These are phyloP conservation scores for Coemansia sp. DNA, from an alignment of 192 early-diverging fungal genomes.

Conservation along the genomic window DNA sequence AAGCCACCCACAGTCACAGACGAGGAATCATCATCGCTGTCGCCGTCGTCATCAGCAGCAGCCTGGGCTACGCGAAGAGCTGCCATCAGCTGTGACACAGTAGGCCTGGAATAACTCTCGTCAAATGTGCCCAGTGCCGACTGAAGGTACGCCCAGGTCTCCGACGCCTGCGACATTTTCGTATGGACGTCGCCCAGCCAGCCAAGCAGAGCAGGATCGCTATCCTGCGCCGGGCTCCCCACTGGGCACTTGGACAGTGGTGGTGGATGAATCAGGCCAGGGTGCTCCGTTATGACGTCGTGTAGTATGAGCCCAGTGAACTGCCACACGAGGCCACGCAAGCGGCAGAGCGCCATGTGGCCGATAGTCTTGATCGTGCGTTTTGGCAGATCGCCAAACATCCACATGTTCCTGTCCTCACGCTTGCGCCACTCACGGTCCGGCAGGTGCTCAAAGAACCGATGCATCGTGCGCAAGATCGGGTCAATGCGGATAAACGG, in stretches of 20 bases:
- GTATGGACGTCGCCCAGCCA: conserved; percentile 29
- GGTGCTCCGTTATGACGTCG: conserved; percentile 30
- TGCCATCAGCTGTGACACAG: conserved; percentile 25
- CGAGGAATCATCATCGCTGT: conserved; percentile 8
- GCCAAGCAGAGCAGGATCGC: conserved; percentile 6
- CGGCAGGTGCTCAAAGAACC: conserved; percentile 78
- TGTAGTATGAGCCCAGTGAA: conserved; percentile 34
- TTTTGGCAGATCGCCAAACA: conserved; percentile 88
- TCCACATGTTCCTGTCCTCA: conserved; percentile 56
- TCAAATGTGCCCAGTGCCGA: conserved; percentile 6
- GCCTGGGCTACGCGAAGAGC: conserved; percentile 19
- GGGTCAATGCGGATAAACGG: conserved; percentile 20
- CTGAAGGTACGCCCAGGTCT: conserved; percentile 38
- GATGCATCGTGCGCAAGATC: conserved; percentile 73
- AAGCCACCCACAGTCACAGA: conserved; percentile 1
- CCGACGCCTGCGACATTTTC: conserved; percentile 23
- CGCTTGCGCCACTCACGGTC: conserved; percentile 85
- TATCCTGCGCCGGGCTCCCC: neutral
- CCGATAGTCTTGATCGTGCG: conserved; percentile 93
- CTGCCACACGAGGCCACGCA: conserved; percentile 45
- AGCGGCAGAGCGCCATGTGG: conserved; percentile 66
- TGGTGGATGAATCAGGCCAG: conserved; percentile 11
- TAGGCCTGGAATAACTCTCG: conserved; percentile 6
- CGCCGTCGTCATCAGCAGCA: conserved; percentile 11
- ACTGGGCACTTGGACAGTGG: neutral